Percentiles rank a stretch among this genome's conserved stretches.
Evolutionary conservation across 345 rosid genomes (phyloP).

Genomic region (Populus nigra): DNA sequence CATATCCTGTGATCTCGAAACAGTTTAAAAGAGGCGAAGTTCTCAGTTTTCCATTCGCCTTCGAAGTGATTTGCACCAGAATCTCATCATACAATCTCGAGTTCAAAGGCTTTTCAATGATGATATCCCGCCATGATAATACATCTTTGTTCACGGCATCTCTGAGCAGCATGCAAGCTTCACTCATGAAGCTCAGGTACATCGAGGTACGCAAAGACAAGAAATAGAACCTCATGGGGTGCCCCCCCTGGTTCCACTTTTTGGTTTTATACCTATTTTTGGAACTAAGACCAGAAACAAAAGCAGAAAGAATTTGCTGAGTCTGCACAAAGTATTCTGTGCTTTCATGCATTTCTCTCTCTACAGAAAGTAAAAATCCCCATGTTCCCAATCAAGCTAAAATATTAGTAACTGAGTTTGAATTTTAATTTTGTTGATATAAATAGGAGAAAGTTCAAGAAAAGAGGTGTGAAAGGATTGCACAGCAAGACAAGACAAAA

Average conservation of each 20-base stretch:
- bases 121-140: conserved; percentile 52
- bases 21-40: conserved; percentile 47
- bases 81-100: conserved; percentile 47
- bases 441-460: neutral
- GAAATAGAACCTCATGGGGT: conserved; percentile 54
- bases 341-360: neutral
- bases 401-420: neutral
- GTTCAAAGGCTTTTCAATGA: conserved; percentile 44
- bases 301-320: neutral
- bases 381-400: neutral
- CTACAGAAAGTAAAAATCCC: neutral
- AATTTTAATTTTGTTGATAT: neutral
- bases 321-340: neutral
- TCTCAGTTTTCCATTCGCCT: conserved; percentile 51
- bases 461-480: neutral
- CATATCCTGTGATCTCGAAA: conserved; percentile 52
- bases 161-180: conserved; percentile 47
- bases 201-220: conserved; percentile 62
- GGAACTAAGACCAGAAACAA: neutral
- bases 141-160: conserved; percentile 49
- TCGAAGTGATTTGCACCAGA: conserved; percentile 43
- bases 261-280: neutral
- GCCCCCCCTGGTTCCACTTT: conserved; percentile 29
- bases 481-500: neutral
- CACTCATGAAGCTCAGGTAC: conserved; percentile 48